Evolutionary conservation across 1,284 basidiomycete species (phyloP).

Genomic region (Tilletia horrida): DNA sequence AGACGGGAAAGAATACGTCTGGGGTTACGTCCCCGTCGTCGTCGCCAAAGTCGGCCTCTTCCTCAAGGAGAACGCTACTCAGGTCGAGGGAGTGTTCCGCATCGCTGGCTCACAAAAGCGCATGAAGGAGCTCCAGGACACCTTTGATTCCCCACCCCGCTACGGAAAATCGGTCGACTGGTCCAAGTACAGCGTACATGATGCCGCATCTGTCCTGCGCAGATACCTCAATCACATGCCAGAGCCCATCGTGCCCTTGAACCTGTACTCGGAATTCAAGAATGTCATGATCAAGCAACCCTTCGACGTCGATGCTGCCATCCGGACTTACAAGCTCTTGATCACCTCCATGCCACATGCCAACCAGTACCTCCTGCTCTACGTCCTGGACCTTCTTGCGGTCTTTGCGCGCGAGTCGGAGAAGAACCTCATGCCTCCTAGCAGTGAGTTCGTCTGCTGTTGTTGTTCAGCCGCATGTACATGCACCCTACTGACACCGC

Average conservation of each 20-base stretch:
- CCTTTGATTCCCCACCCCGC: constrained; percentile 86
- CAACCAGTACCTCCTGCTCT: constrained; percentile 90
- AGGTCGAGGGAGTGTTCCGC: constrained; percentile 92
- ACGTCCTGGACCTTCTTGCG: constrained; percentile 89
- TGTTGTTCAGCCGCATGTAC: constrained; percentile 6
- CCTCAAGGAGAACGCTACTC: constrained; percentile 65
- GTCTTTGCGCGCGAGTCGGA: constrained; percentile 87
- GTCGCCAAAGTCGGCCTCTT: constrained; percentile 85
- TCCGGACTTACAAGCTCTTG: constrained; percentile 68
- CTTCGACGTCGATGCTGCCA: constrained; percentile 40
- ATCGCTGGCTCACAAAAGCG: constrained; percentile 73
- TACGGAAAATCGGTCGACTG: constrained; percentile 92
- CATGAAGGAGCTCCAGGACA: constrained; percentile 87
- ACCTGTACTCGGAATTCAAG: constrained; percentile 84
- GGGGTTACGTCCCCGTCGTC: constrained; percentile 85
- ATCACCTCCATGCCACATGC: constrained; percentile 79
- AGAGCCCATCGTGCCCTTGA: constrained; percentile 82
- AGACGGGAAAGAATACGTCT: constrained; percentile 54
- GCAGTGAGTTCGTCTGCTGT: constrained; percentile 64
- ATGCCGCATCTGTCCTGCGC: constrained; percentile 92
- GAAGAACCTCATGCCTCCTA: constrained; percentile 91
- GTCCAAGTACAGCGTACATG: constrained; percentile 86
- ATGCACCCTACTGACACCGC: constrained; percentile 10
- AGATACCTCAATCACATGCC: constrained; percentile 95
- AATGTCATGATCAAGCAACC: constrained; percentile 61